phyloP scores from a whole-genome alignment of 75 land plant genomes.

The Cryptomeria japonica region DNA sequence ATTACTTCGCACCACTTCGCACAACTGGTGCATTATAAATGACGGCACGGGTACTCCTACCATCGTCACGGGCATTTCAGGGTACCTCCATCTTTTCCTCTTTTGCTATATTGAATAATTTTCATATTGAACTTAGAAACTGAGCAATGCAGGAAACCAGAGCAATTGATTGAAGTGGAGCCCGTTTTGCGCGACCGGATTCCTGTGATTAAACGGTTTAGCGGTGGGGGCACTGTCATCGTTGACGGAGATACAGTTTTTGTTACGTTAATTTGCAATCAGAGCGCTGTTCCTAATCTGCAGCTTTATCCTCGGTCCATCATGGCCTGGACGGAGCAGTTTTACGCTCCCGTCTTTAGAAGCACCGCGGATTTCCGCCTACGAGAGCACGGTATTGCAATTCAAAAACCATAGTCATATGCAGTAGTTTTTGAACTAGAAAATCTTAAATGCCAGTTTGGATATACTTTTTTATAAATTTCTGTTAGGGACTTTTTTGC shows the following conservation, averaged over 20 bases:
- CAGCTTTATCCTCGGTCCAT: conserved; percentile 72
- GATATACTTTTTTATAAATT: not conserved
- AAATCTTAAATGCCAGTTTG: not conserved
- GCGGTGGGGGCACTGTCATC: conserved; percentile 87
- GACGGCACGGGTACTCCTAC: conserved; percentile 66
- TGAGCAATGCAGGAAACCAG: conserved; percentile 56
- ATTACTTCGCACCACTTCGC: conserved; percentile 58
- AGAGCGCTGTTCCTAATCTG: conserved; percentile 53
- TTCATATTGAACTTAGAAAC: not conserved
- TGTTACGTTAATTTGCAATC: conserved; percentile 76
- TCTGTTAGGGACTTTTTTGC: not conserved
- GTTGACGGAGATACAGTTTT: conserved; percentile 78
- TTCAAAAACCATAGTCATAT: not conserved
- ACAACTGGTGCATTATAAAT: conserved; percentile 87
- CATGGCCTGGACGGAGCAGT: conserved; percentile 70
- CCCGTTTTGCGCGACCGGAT: conserved; percentile 57
- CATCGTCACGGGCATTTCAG: conserved; percentile 84
- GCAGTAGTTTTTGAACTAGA: not conserved
- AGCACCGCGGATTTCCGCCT: conserved; percentile 54
- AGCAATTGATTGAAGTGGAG: conserved; percentile 55
- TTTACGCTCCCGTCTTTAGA: conserved; percentile 58
- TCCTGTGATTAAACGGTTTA: conserved; percentile 77
- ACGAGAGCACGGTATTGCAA: conserved; percentile 71
- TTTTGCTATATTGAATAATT: not conserved
- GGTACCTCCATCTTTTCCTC: conserved; percentile 35